Evolutionary conservation across 768 basidiomycete species (phyloP), one percentile per base, ranked within the genome.

Genomic region (Amanita rimosa): DNA sequence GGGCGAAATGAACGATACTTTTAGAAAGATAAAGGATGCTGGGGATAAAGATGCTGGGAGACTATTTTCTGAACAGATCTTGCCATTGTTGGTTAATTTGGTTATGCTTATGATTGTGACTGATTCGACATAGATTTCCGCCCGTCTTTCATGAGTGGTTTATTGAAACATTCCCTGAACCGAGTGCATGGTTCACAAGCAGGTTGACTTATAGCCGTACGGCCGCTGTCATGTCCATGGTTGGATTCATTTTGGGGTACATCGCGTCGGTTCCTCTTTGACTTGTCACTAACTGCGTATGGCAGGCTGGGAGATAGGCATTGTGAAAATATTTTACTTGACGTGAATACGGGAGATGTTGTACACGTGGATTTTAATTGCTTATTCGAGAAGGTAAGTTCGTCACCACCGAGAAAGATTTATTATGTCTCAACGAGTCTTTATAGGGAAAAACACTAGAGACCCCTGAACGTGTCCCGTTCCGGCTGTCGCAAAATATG

Each of bases 361-460:
- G 84, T 98, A 1, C 96, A 99, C 56, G 93, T 98, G 49, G 96
- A 98, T 63, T 94, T 99, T 57, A 97, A 97, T 61, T 96, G 93
- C 67, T 72, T 98, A 13, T 99, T 99, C 55, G 96, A 98, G 55
- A 95, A 90, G 78, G 92, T 87, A 47, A 35, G 66, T 51, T 16
- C 39, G 38, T 36, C 6, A 31, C n/a, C 14, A 14, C 6, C 42
- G 29, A 14, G 9, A n/a, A n/a, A 19, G 49, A 33, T 22, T 19
- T 22, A 6, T 19, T 24, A 6, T 19, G 47, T 16, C 8, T 44
- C 42, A 10, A 34, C 17, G 17, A 47, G 79, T 75, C 22, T 44
- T 31, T 14, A 4, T 41, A 75, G 71, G 95, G 92, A 1, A 91
- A 85, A 67, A 73, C 73, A 3, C 71, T 99, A 22, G 88, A 92